Evolutionary conservation across 805 yeast species (phyloP).

Genomic region (Ogataea paradorogensis): DNA sequence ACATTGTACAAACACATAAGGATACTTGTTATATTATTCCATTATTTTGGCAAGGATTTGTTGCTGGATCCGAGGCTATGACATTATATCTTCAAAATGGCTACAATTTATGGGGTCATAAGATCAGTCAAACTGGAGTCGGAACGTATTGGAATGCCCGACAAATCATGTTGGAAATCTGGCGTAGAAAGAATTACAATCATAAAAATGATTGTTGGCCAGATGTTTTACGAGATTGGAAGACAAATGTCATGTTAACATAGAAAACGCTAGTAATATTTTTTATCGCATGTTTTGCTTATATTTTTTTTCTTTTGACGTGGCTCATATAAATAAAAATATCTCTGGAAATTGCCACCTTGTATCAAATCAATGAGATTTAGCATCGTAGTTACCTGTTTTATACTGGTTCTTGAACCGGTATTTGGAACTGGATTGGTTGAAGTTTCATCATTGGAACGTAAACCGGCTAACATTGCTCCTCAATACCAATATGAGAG

Average conservation of each 20-base stretch:
- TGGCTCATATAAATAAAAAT: constrained; percentile 4
- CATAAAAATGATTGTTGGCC: constrained; percentile 70
- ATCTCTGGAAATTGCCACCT: constrained; percentile 2
- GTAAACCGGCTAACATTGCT: constrained; percentile 23
- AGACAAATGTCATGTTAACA: constrained; percentile 74
- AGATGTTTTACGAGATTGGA: constrained; percentile 78
- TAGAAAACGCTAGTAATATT: constrained; percentile 22
- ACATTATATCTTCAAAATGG: constrained; percentile 57
- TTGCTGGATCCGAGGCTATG: constrained; percentile 79
- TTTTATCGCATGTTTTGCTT: neutral
- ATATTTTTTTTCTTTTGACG: constrained; percentile 6
- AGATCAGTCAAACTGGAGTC: constrained; percentile 54
- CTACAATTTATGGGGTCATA: constrained; percentile 72
- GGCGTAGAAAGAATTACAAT: constrained; percentile 67
- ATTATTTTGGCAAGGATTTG: constrained; percentile 84
- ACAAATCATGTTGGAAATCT: constrained; percentile 81
- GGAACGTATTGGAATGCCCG: constrained; percentile 87
- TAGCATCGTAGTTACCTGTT: neutral
- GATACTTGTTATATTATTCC: constrained; percentile 65
- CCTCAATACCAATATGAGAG: constrained; percentile 26
- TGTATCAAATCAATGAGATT: constrained; percentile 3
- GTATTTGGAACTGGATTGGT: constrained; percentile 13
- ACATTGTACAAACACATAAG: constrained; percentile 44
- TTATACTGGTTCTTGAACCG: neutral
- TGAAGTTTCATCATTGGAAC: constrained; percentile 22